These are phyloP conservation scores for Allomyces macrogynus DNA, from an alignment of 192 early-diverging fungal genomes.

Conservation along the genomic window DNA sequence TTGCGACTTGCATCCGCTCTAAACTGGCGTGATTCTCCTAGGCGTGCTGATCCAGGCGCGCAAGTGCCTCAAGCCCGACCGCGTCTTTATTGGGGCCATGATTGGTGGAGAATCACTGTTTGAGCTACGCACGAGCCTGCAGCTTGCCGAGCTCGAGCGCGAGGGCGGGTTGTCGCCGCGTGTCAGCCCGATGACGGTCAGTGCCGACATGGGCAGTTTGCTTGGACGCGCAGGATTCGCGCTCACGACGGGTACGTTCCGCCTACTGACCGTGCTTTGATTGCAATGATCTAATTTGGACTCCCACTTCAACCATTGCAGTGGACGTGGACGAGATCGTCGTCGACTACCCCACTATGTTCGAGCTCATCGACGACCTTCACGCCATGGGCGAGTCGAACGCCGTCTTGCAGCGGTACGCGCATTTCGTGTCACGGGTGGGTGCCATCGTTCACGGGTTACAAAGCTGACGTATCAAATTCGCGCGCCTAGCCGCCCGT, in stretches of 20 bases:
- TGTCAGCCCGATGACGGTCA: conserved; percentile 72
- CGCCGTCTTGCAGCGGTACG: conserved; percentile 50
- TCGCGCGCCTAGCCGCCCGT: conserved; percentile 24
- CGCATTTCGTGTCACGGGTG: background rate
- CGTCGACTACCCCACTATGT: conserved; percentile 76
- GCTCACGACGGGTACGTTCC: conserved; percentile 43
- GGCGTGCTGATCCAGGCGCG: conserved; percentile 65
- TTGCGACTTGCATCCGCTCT: background rate
- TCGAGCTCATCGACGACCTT: conserved; percentile 77
- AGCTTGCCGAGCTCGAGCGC: conserved; percentile 78
- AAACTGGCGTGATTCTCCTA: conserved; percentile 1
- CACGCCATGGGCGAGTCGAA: conserved; percentile 87
- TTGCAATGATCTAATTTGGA: background rate
- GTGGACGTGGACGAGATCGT: conserved; percentile 81
- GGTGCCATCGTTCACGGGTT: background rate
- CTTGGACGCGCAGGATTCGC: conserved; percentile 67
- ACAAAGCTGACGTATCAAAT: background rate
- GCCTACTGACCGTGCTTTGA: too few species aligned
- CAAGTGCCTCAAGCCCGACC: conserved; percentile 67
- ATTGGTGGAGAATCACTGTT: conserved; percentile 91
- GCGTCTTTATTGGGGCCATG: conserved; percentile 81
- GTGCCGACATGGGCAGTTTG: conserved; percentile 55
- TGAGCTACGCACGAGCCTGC: conserved; percentile 72
- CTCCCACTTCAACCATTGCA: conserved; percentile 1
- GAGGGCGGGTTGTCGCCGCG: conserved; percentile 74